Base-by-base conservation (phyloP, 768 basidiomycete species). In the Tricholoma bakamatsutake region DNA sequence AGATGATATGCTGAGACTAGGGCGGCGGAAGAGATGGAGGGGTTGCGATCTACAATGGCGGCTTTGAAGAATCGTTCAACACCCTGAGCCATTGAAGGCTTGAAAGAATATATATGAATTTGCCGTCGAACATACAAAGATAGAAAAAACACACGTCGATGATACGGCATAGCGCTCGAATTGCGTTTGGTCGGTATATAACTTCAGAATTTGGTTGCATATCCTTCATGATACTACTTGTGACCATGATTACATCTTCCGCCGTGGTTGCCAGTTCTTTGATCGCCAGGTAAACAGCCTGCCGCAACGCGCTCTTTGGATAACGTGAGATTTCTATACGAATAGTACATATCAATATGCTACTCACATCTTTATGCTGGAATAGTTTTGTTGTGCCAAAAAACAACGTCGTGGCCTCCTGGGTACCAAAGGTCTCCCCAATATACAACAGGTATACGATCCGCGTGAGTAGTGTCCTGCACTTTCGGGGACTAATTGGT, bases 71-170 rank as follows among this genome's bases (percentile, higher is more conserved):
- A 98, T 55, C 97, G 88, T 71, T 99, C 97, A 45, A 97, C 88
- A 60, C 93, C 93, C 81, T 98, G 95, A 8, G 94, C 88, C 93
- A 96, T 95, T n/a, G 93, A 94, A n/a, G 91, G 91, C 94, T 95
- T 69, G 28, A 55, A 30, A 40, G 49, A 37, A 50, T 48, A 47
- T 56, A 40, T 30, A 47, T 61, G 33, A 57, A 52, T 48, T 17
- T 31, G 7, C 3, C 28, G 17, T 48, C 28, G n/a, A 17, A 48
- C 7, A n/a, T 28, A 48, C 8, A 47, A 4, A 11, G 3, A 24
- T 3, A 53, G 51, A 53, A 13, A 53, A 35, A 13, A 83, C 94
- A 69, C 71, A 98, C 97, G 70, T 99, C 97, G 64, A 98, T 96
- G 68, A 99, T 95, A 59, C 94, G 82, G 71, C 93, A 94, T 5